These are phyloP conservation scores for Euphrasia arctica DNA, from an alignment of 305 asterid genomes.

Conservation along the genomic window DNA sequence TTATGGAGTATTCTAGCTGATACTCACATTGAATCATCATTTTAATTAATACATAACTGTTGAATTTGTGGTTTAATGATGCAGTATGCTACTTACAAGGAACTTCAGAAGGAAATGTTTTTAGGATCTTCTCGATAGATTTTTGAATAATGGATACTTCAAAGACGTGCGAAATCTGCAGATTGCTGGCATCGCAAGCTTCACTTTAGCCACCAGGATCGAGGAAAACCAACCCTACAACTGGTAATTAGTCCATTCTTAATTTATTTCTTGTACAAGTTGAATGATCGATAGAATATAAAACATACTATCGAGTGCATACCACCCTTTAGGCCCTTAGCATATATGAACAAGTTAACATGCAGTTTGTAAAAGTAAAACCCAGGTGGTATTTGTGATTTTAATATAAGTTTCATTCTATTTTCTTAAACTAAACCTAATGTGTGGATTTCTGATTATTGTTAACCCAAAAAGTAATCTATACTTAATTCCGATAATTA, in stretches of 20 bases:
- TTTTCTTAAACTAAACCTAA: too few species aligned
- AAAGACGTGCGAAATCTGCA: slow-evolving; percentile 62
- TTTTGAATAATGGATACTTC: slow-evolving; percentile 83
- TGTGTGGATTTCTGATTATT: too few species aligned
- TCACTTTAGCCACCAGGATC: slow-evolving; percentile 79
- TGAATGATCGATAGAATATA: neutral
- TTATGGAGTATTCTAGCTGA: neutral
- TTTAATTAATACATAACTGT: neutral
- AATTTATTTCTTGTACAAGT: neutral
- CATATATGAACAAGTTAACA: neutral
- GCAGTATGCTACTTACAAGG: slow-evolving; percentile 70
- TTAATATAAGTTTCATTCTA: too few species aligned
- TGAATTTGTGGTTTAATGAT: neutral
- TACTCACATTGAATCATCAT: slow-evolving; percentile 15
- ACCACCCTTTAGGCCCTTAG: neutral
- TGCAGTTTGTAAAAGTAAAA: neutral
- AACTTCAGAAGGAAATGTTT: slow-evolving; percentile 86
- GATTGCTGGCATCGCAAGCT: slow-evolving; percentile 89
- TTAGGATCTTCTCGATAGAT: slow-evolving; percentile 81
- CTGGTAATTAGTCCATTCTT: slow-evolving; percentile 43
- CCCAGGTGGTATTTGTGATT: too few species aligned
- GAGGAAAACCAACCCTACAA: slow-evolving; percentile 94
- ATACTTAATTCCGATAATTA: too few species aligned
- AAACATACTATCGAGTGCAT: neutral
- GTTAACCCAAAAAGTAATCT: too few species aligned